Conservation (phyloP, 768 basidiomycete species). For the Suillus variegatus region DNA sequence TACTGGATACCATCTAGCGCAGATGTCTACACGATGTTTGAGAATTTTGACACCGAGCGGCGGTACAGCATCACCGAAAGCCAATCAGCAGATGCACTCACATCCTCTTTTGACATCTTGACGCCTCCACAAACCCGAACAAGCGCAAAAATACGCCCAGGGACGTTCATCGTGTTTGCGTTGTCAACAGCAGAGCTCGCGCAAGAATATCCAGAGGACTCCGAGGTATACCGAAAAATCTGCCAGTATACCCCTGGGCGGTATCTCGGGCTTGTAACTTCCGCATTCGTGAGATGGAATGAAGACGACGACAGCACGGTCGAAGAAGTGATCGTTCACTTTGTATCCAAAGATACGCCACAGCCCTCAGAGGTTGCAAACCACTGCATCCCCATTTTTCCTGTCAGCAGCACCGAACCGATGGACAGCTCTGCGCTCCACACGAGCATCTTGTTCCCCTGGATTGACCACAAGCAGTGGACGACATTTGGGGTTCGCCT, state of each 20-base stretch:
- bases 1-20: not conserved
- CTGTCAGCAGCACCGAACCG: not conserved
- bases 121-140: not conserved
- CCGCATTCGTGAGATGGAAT: constrained; percentile 10
- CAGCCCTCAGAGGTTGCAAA: not conserved
- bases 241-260: constrained; percentile 13
- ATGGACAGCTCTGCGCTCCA: constrained; percentile 7
- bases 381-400: constrained; percentile 7
- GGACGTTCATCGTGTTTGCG: constrained; percentile 18
- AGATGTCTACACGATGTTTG: not conserved
- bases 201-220: constrained; percentile 3
- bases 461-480: constrained; percentile 21
- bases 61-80: not conserved
- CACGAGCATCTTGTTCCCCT: constrained; percentile 26
- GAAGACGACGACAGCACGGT: constrained; percentile 14
- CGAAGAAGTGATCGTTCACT: constrained; percentile 22
- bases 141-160: constrained; percentile 7
- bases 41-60: not conserved
- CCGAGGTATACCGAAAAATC: constrained; percentile 7
- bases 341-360: constrained; percentile 18
- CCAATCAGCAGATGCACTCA: not conserved
- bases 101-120: not conserved
- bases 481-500: constrained; percentile 27
- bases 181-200: constrained; percentile 17
- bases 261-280: constrained; percentile 26